phyloP scores from a whole-genome alignment of 441 rosid species.

The Pelargonium citronellum region DNA sequence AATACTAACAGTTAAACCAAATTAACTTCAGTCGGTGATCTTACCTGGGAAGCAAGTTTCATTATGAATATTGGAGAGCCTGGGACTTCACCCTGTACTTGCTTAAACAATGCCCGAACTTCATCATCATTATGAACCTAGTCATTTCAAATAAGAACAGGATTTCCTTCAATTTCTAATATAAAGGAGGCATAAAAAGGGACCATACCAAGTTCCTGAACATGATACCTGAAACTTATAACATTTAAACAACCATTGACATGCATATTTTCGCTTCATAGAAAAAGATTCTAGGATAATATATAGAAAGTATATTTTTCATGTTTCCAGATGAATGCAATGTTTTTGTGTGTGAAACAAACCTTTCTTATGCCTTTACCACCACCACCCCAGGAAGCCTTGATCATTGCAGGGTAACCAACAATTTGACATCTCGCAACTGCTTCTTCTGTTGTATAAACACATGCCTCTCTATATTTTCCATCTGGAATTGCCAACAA shows the following conservation, averaged over 20 bases:
- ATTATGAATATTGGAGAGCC: constrained; percentile 99
- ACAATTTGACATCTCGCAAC: constrained; percentile 95
- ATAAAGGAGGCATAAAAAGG: not conserved
- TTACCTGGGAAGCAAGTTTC: constrained; percentile 93
- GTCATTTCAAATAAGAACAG: not conserved
- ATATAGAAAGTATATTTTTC: not conserved
- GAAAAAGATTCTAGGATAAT: not conserved
- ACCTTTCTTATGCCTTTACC: constrained; percentile 99
- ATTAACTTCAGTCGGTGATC: not conserved
- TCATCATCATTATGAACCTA: constrained; percentile 84
- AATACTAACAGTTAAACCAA: not conserved
- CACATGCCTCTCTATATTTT: constrained; percentile 88
- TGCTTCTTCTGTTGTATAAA: constrained; percentile 94
- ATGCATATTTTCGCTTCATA: not conserved
- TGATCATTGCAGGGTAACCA: constrained; percentile 99
- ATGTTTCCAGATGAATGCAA: not conserved
- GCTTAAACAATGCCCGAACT: constrained; percentile 95
- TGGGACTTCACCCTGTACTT: constrained; percentile 99
- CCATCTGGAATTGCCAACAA: constrained; percentile 84
- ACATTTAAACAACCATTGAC: not conserved
- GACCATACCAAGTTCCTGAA: not conserved
- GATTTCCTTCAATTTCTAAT: constrained; percentile 3
- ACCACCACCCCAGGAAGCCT: constrained; percentile 99
- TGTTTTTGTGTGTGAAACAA: not conserved
- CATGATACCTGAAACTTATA: no score